Conservation (phyloP, 139 green algal species). For the Micractinium sp. region DNA sequence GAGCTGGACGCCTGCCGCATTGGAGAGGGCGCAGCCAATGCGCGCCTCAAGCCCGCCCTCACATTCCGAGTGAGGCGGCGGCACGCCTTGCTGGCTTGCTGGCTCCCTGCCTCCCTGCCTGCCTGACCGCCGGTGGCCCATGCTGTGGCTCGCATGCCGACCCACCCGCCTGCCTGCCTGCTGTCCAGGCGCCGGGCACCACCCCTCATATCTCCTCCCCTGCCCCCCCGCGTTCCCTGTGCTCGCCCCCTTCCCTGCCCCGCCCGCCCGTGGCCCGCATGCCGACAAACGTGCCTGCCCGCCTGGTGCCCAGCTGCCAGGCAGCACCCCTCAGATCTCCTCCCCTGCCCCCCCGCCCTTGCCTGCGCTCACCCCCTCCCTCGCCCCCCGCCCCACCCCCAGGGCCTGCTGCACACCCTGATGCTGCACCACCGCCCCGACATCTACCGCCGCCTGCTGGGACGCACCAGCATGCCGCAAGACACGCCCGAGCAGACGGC, state of each 20-base stretch:
- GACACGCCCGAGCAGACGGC: background rate
- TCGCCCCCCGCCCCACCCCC: background rate
- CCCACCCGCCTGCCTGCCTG: too few relatives aligned
- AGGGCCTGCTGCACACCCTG: slow-evolving; percentile 6
- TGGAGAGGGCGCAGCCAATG: background rate
- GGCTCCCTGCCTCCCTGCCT: background rate
- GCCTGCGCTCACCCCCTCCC: too few relatives aligned
- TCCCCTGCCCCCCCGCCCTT: background rate
- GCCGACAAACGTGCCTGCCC: too few relatives aligned
- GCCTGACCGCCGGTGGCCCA: background rate
- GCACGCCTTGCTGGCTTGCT: too few relatives aligned
- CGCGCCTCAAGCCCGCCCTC: background rate
- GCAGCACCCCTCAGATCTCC: background rate
- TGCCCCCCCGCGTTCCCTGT: background rate
- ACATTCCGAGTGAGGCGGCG: background rate
- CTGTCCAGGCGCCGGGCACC: too few relatives aligned
- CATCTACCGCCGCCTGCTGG: slow-evolving; percentile 3
- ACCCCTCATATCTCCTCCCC: too few relatives aligned
- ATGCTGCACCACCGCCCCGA: slow-evolving; percentile 4
- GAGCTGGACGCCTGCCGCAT: background rate
- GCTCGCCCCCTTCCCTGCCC: background rate
- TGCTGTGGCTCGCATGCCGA: background rate
- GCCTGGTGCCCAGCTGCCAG: too few relatives aligned
- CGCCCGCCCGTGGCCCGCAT: too few relatives aligned
- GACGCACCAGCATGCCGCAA: background rate